A percentile compares a stretch with the other conserved stretches of the same genome.
Evolutionary conservation across 805 yeast genomes (phyloP).

Genomic region (Metschnikowia rubicola): DNA sequence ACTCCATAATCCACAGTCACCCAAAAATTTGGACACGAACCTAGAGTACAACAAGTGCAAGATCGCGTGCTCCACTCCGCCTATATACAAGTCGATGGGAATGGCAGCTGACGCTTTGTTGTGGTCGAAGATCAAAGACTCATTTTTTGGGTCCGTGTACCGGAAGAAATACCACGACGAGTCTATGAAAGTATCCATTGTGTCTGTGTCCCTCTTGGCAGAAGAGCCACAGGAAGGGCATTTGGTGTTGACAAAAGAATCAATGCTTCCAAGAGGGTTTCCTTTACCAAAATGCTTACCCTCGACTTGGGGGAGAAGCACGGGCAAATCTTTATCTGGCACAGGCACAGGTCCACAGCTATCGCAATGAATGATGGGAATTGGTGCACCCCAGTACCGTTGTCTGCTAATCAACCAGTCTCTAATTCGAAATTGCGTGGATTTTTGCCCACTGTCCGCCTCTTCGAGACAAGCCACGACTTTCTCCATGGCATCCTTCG

Average conservation of each 20-base stretch:
- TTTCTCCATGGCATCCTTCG: constrained; percentile 48
- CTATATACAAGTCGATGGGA: constrained; percentile 90
- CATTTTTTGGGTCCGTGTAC: constrained; percentile 71
- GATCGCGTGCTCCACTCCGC: constrained; percentile 97
- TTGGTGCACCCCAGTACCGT: constrained; percentile 98
- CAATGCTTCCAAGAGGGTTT: constrained; percentile 52
- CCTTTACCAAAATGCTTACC: constrained; percentile 64
- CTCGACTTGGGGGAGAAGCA: constrained; percentile 61
- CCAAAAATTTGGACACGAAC: constrained; percentile 77
- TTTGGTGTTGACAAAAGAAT: constrained; percentile 63
- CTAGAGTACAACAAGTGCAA: constrained; percentile 84
- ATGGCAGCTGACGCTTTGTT: constrained; percentile 48
- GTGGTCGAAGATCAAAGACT: constrained; percentile 47
- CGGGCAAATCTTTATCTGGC: constrained; percentile 84
- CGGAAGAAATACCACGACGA: constrained; percentile 96
- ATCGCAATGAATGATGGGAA: constrained; percentile 87
- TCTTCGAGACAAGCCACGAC: constrained; percentile 43
- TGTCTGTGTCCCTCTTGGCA: constrained; percentile 90
- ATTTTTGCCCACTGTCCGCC: constrained; percentile 40
- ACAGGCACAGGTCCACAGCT: constrained; percentile 90
- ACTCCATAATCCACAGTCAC: constrained; percentile 64
- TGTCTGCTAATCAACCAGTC: constrained; percentile 97
- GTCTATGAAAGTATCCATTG: constrained; percentile 98
- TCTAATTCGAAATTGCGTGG: constrained; percentile 62
- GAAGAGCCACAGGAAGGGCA: constrained; percentile 79